Evolutionary conservation across 345 rosid species (phyloP), one percentile per base, ranked within the genome.

Genomic region (Acer campestre): DNA sequence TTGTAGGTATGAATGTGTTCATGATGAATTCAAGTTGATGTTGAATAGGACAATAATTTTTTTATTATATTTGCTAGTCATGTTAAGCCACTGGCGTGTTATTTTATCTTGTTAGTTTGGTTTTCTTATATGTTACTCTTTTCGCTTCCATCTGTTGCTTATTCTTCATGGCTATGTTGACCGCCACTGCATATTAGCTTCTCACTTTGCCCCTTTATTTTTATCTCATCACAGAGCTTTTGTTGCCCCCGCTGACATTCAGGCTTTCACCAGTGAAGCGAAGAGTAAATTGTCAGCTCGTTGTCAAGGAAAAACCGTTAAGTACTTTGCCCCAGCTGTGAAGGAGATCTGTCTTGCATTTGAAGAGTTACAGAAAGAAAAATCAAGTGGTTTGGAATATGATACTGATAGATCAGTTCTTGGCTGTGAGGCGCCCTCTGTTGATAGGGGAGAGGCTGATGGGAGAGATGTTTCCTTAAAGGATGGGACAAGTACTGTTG

Each of bases 281-380:
- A 94, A 91, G 93, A 86, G 68, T 73, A 91, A 88, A 78, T 77
- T 96, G 78, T 75, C 80, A 18, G 83, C 86, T 76, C 84, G 89
- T 76, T 90, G 93, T 80, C 89, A 90, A 83, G 90, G 90, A 78
- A 94, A 91, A 88, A 82, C 91, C 61, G 86, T 78, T 61, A 96
- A 89, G 85, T 75, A 76, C 84, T 96, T 94, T 84, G 80, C 89
- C 72, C 92, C 84, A 84, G 99, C 99, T 65, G 98, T 90, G 62
- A 84, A 88, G 85, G 99, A 96, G 81, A 96, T 94, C 31, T 90
- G 87, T 74, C 79, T 80, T 78, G 97, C 91, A 69, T 96, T 91
- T 89, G 92, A 92, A 67, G 90, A 90, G 83, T 83, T 78, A 53
- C 89, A 86, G 81, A 86, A 84, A 78, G 84, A 80, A 72, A 90